Evolutionary conservation across 148 eudicot species (phyloP), one percentile per base, ranked within the genome.

Genomic region (Camellia japonica): DNA sequence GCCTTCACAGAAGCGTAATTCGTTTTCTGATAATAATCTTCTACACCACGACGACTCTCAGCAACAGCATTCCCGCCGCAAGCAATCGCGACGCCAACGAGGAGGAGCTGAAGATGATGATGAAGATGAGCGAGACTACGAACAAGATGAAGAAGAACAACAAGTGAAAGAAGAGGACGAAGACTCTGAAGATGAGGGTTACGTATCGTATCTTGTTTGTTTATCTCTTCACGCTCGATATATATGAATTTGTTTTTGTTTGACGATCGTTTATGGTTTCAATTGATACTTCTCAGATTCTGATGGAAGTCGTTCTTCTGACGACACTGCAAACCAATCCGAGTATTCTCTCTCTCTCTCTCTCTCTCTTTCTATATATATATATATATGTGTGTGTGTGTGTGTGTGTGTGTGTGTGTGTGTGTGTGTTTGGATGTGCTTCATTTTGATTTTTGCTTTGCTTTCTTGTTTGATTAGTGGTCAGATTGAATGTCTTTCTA

Each of bases 1-100:
- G 80, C 80, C 80, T 38, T 72, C 80, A n/a, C 80, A 77, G 38
- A 77, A 77, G 80, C 80, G 80, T 51, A 38, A 58, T 41, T 38
- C 72, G n/a, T 65, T 71, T 20, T 51, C 80, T 7, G 68, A 65
- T 44, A 66, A 66, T 44, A 18, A 52, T 55, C 38, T 63, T 66
- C 80, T 55, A 10, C 64, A 51, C 72, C 71, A 65, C 16, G 79
- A 66, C 11, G 52, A 10, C n/a, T 30, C 38, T 30, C 80, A 54
- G 41, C 80, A 67, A 30, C 80, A 71, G 59, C 51, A 52, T 63
- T 30, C 63, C 13, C 80, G 80, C 38, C 56, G 58, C 80, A 77
- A 77, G 73, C 72, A 67, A 77, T 77, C 73, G 80, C 73, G 80
- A 19, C 80, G 80, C 0, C 72, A 77, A 67, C 71, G 73, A 38